phyloP scores from a whole-genome alignment of 805 yeast genomes.

The Lipomyces oligophaga region DNA sequence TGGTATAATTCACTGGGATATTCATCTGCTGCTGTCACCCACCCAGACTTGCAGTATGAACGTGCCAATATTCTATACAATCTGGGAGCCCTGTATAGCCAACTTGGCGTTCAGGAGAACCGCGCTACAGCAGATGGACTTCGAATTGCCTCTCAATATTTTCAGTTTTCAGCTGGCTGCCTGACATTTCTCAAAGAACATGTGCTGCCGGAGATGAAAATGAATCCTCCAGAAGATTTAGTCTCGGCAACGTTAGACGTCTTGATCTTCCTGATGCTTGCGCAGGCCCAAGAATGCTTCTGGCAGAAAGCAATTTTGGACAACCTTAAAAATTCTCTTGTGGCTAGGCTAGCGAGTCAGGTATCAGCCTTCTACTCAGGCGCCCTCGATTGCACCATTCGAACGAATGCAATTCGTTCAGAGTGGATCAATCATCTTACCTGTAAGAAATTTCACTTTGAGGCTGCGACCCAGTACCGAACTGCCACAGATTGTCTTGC shows the following conservation, averaged over 20 bases:
- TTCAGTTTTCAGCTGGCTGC: conserved; percentile 71
- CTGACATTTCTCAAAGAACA: conserved; percentile 42
- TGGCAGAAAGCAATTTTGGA: conserved; percentile 67
- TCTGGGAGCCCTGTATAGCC: conserved; percentile 61
- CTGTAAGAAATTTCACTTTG: conserved; percentile 61
- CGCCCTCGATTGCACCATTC: conserved; percentile 45
- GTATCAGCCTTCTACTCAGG: conserved; percentile 54
- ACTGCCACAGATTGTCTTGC: conserved; percentile 50
- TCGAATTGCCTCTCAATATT: conserved; percentile 58
- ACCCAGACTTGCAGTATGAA: conserved; percentile 56
- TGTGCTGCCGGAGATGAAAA: conserved; percentile 29
- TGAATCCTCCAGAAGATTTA: conserved; percentile 45
- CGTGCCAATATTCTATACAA: conserved; percentile 61
- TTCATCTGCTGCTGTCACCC: conserved; percentile 45
- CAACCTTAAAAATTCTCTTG: conserved; percentile 52
- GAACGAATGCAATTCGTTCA: conserved; percentile 49
- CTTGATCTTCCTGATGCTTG: conserved; percentile 55
- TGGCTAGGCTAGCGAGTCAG: conserved; percentile 64
- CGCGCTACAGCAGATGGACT: conserved; percentile 49
- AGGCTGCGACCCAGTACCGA: conserved; percentile 67
- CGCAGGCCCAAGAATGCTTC: conserved; percentile 83
- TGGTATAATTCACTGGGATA: conserved; percentile 74
- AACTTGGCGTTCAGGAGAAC: conserved; percentile 49
- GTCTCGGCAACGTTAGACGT: conserved; percentile 49
- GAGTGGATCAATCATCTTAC: conserved; percentile 64